Evolutionary conservation across 192 early-diverging fungal species (phyloP).

Genomic region (Entrophospora sp.): DNA sequence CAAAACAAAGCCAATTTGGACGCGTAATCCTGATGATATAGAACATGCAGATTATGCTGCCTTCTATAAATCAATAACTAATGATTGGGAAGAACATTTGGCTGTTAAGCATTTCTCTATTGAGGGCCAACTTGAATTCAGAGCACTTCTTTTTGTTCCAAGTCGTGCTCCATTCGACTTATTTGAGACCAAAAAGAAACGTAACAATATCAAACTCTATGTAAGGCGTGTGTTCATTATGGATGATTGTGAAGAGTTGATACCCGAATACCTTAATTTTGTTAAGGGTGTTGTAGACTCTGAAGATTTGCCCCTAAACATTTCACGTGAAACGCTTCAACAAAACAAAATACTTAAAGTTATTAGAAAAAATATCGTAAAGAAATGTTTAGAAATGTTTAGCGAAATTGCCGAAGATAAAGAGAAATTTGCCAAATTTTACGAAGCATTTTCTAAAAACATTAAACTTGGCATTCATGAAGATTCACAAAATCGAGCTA

Average conservation of each 20-base stretch:
- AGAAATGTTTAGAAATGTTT: constrained; percentile 99
- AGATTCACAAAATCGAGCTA: constrained; percentile 92
- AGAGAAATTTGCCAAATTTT: constrained; percentile 98
- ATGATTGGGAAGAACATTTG: constrained; percentile 99
- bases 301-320: constrained; percentile 99
- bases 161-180: constrained; percentile 94
- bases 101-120: constrained; percentile 98
- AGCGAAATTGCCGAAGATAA: constrained; percentile 95
- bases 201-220: too few relatives aligned
- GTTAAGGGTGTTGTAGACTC: constrained; percentile 99
- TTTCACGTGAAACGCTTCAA: too few relatives aligned
- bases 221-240: constrained; percentile 99
- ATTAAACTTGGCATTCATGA: constrained; percentile 99
- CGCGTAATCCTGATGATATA: constrained; percentile 96
- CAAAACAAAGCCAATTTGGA: constrained; percentile 99
- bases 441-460: constrained; percentile 99
- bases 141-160: constrained; percentile 94
- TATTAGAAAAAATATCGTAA: constrained; percentile 98
- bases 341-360: constrained; percentile 99
- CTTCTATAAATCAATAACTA: constrained; percentile 98
- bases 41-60: constrained; percentile 90
- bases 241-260: constrained; percentile 98
- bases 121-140: constrained; percentile 99
- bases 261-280: constrained; percentile 98
- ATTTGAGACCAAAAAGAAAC: constrained; percentile 98